These are phyloP conservation scores for Meripilus lineatus DNA, from an alignment of 1,284 basidiomycete genomes.

Conservation along the genomic window DNA sequence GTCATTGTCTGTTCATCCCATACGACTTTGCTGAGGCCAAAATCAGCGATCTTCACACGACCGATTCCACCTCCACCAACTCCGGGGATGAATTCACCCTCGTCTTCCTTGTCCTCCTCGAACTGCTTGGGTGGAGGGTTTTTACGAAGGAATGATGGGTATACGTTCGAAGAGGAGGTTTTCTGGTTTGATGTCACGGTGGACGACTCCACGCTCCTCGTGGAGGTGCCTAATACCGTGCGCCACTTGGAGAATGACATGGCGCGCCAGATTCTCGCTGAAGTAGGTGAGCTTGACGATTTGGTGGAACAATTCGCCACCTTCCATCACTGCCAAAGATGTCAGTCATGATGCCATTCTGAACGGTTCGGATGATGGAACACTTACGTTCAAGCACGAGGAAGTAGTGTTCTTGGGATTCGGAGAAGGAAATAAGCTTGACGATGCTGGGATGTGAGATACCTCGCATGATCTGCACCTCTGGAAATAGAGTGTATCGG, in stretches of 20 bases:
- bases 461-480: constrained; percentile 99
- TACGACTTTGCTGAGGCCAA: constrained; percentile 96
- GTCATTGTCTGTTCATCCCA: constrained; percentile 99
- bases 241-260: constrained; percentile 97
- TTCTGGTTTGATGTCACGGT: constrained; percentile 99
- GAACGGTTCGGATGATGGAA: neutral
- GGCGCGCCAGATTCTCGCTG: constrained; percentile 89
- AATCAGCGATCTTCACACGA: constrained; percentile 98
- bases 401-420: constrained; percentile 93
- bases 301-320: constrained; percentile 98
- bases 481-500: constrained; percentile 36
- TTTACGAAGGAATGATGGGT: constrained; percentile 87
- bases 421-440: constrained; percentile 85
- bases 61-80: constrained; percentile 97
- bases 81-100: constrained; percentile 91
- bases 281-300: constrained; percentile 99
- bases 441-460: constrained; percentile 88
- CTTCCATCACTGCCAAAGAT: constrained; percentile 75
- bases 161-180: constrained; percentile 95
- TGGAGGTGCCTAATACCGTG: constrained; percentile 95
- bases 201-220: constrained; percentile 96
- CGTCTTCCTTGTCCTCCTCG: constrained; percentile 98
- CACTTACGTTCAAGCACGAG: constrained; percentile 85
- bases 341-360: neutral
- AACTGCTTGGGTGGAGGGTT: constrained; percentile 78